These are phyloP conservation scores for Cynanchum wilfordii DNA, from an alignment of 257 asterid genomes.

Conservation along the genomic window DNA sequence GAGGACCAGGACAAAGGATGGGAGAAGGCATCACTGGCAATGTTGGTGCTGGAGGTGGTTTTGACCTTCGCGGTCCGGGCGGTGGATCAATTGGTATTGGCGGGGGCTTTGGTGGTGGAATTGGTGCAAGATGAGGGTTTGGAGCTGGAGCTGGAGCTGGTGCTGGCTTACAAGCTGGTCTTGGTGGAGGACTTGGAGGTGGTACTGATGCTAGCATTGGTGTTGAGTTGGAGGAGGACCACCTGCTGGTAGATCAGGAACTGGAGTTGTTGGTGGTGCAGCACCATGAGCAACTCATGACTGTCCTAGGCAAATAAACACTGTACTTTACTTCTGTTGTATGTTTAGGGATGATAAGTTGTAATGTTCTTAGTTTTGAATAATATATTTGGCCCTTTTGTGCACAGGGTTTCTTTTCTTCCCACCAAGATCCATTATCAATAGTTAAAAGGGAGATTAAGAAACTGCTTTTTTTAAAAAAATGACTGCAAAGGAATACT, in stretches of 20 bases:
- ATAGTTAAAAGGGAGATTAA: not conserved
- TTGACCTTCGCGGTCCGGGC: conserved; percentile 1
- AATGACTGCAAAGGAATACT: not conserved
- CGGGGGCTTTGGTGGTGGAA: conserved; percentile 8
- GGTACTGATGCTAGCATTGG: not conserved
- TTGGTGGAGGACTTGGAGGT: conserved; percentile 11
- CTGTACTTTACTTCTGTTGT: too few species aligned
- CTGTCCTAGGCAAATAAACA: not conserved
- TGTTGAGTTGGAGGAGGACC: not conserved
- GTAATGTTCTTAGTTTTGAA: not conserved
- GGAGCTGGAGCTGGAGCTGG: conserved; percentile 11
- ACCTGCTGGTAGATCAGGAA: conserved; percentile 2
- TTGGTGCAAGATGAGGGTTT: not conserved
- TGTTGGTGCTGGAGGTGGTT: not conserved
- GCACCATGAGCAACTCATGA: conserved; percentile 1
- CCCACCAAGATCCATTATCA: not conserved
- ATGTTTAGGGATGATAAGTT: not conserved
- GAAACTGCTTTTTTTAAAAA: not conserved
- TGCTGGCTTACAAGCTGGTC: not conserved
- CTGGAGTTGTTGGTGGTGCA: conserved; percentile 10
- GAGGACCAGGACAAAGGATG: not conserved
- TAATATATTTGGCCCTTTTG: not conserved
- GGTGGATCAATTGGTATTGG: conserved; percentile 8
- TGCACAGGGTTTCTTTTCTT: not conserved
- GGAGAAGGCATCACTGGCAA: not conserved